phyloP scores from a whole-genome alignment of 306 rosid genomes.

The Quercus dentata region DNA sequence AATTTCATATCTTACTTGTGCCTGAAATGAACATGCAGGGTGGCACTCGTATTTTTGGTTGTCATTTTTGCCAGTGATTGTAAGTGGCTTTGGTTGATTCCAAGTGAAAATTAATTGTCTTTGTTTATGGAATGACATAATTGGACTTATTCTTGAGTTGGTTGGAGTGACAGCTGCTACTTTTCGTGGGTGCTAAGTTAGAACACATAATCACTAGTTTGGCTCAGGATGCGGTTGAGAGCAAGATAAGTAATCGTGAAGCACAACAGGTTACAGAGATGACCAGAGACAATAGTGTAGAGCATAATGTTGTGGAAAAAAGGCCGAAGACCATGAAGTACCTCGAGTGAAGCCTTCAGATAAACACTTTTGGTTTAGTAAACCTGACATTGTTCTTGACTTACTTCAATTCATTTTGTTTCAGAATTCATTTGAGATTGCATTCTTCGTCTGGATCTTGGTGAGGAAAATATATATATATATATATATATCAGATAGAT shows the following conservation, averaged over 20 bases:
- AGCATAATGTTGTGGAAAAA: neutral
- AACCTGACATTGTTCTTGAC: slow-evolving; percentile 51
- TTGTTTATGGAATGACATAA: slow-evolving; percentile 14
- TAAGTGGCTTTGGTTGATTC: slow-evolving; percentile 40
- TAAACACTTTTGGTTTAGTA: slow-evolving; percentile 68
- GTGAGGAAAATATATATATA: slow-evolving; percentile 22
- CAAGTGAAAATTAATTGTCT: slow-evolving; percentile 1
- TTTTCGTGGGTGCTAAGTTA: slow-evolving; percentile 92
- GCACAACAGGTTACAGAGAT: neutral
- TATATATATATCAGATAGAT: too few species aligned
- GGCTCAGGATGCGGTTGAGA: slow-evolving; percentile 30
- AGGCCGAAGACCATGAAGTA: neutral
- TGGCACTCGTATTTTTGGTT: slow-evolving; percentile 96
- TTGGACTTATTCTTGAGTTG: slow-evolving; percentile 12
- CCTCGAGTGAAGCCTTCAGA: slow-evolving; percentile 67
- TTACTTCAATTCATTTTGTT: slow-evolving; percentile 91
- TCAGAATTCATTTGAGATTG: slow-evolving; percentile 90
- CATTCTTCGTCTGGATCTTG: slow-evolving; percentile 94
- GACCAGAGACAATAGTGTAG: neutral
- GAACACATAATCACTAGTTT: slow-evolving; percentile 69
- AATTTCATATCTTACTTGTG: neutral
- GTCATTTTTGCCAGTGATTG: slow-evolving; percentile 81
- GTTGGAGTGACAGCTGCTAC: slow-evolving; percentile 57
- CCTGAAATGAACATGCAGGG: slow-evolving; percentile 45
- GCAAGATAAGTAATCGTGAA: slow-evolving; percentile 7